A percentile compares a stretch with the other conserved stretches of the same genome.
Evolutionary conservation across 176 grass and related monocot species (phyloP).

Genomic region (Neostapfia colusana): DNA sequence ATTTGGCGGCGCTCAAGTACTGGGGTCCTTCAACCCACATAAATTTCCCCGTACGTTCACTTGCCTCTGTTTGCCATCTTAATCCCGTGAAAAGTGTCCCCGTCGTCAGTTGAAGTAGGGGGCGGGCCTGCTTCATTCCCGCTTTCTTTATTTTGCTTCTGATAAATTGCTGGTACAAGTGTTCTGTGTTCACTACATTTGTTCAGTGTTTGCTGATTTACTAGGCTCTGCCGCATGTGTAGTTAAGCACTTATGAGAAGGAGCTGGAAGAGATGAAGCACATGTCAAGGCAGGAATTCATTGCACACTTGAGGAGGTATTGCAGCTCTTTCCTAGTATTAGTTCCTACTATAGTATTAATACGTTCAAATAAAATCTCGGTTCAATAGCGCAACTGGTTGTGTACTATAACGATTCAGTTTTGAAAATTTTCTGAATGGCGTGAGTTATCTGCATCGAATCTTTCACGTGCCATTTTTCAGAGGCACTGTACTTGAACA

Average conservation of each 20-base stretch:
- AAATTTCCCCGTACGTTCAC: slow-evolving; percentile 71
- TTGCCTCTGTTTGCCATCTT: neutral
- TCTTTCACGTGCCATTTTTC: slow-evolving; percentile 25
- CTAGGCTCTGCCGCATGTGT: neutral
- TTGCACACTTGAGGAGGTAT: slow-evolving; percentile 87
- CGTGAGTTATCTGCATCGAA: neutral
- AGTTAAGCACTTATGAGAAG: slow-evolving; percentile 74
- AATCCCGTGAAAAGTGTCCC: neutral
- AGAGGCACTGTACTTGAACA: neutral
- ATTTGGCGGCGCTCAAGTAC: slow-evolving; percentile 92
- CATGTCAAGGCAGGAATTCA: slow-evolving; percentile 86
- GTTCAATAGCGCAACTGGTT: neutral
- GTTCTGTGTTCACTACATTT: neutral
- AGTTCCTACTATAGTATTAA: neutral
- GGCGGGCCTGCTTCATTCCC: slow-evolving; percentile 31
- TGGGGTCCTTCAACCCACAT: slow-evolving; percentile 90
- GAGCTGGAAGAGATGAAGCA: slow-evolving; percentile 89
- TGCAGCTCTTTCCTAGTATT: neutral
- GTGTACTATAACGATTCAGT: neutral
- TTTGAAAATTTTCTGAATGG: neutral
- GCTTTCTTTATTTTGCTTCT: neutral
- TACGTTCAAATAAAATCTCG: too few relatives aligned
- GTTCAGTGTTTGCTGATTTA: slow-evolving; percentile 8
- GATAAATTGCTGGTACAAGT: neutral
- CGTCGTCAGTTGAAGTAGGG: slow-evolving; percentile 30